Conservation (phyloP, 2,329 filamentous ascomycete species). For the Curvularia sp. region DNA sequence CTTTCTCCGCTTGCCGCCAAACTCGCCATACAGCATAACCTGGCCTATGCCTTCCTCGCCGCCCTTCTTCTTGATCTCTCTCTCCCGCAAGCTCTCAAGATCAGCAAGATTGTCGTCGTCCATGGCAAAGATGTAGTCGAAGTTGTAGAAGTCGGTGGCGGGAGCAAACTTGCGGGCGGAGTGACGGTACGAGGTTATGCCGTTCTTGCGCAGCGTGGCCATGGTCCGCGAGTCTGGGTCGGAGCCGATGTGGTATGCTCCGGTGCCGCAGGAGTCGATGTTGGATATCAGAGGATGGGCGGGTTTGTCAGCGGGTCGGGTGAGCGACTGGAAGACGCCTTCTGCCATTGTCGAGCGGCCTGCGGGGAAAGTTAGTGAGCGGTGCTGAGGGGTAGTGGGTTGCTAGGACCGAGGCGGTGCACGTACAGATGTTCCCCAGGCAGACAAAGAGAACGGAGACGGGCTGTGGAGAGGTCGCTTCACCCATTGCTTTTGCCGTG, state of each 20-base stretch:
- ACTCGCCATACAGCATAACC: conserved; percentile 86
- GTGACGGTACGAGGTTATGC: conserved; percentile 79
- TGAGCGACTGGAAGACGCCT: conserved; percentile 82
- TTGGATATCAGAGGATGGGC: conserved; percentile 62
- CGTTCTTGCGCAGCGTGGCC: conserved; percentile 74
- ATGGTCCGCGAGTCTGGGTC: conserved; percentile 84
- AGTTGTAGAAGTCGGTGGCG: conserved; percentile 76
- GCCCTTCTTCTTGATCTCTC: conserved; percentile 55
- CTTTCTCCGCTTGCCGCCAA: conserved; percentile 61
- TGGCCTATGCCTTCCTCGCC: conserved; percentile 53
- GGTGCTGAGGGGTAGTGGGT: not conserved
- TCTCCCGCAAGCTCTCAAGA: conserved; percentile 65
- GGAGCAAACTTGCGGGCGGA: conserved; percentile 73
- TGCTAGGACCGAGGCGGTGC: not conserved
- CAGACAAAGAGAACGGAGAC: conserved; percentile 91
- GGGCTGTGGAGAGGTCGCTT: conserved; percentile 34
- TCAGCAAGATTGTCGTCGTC: conserved; percentile 81
- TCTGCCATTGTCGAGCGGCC: conserved; percentile 91
- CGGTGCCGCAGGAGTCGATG: conserved; percentile 91
- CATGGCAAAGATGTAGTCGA: conserved; percentile 97
- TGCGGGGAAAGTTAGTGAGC: conserved; percentile 27
- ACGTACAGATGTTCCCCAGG: conserved; percentile 88
- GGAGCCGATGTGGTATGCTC: conserved; percentile 81
- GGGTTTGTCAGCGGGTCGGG: conserved; percentile 59
- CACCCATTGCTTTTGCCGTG: conserved; percentile 10